phyloP scores from a whole-genome alignment of 768 basidiomycete genomes.

The Pleurotus eryngii region DNA sequence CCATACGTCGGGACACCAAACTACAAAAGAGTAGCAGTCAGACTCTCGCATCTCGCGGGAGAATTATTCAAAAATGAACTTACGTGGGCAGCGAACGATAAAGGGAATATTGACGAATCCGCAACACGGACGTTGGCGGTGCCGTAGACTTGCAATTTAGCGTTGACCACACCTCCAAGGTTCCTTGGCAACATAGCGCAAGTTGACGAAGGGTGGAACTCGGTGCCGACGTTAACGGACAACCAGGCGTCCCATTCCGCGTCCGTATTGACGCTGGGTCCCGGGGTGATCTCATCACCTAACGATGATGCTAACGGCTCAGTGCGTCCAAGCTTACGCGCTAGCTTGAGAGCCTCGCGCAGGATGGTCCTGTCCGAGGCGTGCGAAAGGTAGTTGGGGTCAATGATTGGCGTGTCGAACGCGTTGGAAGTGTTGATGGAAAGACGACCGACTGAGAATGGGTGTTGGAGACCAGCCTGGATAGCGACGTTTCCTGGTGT shows the following conservation, averaged over 20 bases:
- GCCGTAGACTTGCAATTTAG: slow-evolving; percentile 43
- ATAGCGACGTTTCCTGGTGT: slow-evolving; percentile 40
- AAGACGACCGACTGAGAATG: slow-evolving; percentile 56
- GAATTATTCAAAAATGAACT: background rate
- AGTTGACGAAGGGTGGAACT: slow-evolving; percentile 60
- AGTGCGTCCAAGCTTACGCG: slow-evolving; percentile 49
- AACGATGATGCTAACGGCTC: slow-evolving; percentile 46
- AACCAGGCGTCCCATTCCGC: slow-evolving; percentile 55
- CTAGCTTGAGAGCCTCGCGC: slow-evolving; percentile 61
- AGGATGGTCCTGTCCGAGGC: slow-evolving; percentile 41
- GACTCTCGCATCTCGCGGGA: background rate
- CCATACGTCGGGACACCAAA: slow-evolving; percentile 41
- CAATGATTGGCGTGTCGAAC: slow-evolving; percentile 59
- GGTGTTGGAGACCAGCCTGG: slow-evolving; percentile 67
- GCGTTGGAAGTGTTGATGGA: slow-evolving; percentile 57
- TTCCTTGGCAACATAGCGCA: slow-evolving; percentile 54
- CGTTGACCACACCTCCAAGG: slow-evolving; percentile 48
- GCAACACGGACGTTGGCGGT: slow-evolving; percentile 49
- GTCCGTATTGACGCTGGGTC: slow-evolving; percentile 48
- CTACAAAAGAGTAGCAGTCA: background rate
- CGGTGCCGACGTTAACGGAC: slow-evolving; percentile 38
- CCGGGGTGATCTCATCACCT: slow-evolving; percentile 46
- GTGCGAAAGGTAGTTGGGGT: slow-evolving; percentile 64
- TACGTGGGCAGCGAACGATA: slow-evolving; percentile 5
- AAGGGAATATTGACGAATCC: slow-evolving; percentile 34